Conservation (phyloP, 768 basidiomycete species). For the Leucosporidium scottii region DNA sequence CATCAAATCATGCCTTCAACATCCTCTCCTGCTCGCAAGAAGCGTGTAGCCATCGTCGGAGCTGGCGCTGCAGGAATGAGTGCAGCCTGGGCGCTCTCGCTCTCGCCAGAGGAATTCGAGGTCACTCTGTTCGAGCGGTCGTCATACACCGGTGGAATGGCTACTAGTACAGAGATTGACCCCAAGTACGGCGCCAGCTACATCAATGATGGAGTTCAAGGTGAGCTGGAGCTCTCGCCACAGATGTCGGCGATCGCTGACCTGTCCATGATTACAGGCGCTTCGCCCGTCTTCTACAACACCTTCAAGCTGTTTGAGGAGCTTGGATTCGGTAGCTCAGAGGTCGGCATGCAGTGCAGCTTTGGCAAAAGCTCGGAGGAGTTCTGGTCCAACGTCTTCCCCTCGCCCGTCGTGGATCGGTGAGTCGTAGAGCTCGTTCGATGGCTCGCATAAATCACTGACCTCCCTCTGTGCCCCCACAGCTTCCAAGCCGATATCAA, state of each 20-base stretch:
- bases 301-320: not conserved
- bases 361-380: not conserved
- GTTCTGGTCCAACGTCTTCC: constrained; percentile 3
- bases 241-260: not conserved
- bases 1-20: too few relatives aligned
- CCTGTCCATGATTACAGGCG: not conserved
- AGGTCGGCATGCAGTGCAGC: constrained; percentile 3
- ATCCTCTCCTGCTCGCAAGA: not conserved
- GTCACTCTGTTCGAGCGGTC: not conserved
- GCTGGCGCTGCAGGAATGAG: constrained; percentile 1
- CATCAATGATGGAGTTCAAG: constrained; percentile 1
- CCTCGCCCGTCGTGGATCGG: not conserved
- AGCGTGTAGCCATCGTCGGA: not conserved
- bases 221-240: not conserved
- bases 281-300: not conserved
- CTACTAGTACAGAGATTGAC: not conserved
- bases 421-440: not conserved
- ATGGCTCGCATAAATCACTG: not conserved
- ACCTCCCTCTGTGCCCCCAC: not conserved
- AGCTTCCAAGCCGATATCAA: constrained; percentile 3
- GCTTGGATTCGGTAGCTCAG: not conserved
- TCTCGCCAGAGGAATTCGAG: not conserved
- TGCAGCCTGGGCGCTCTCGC: constrained; percentile 1
- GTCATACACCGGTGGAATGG: not conserved
- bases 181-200: not conserved